These are phyloP conservation scores for Oryza nivara DNA, from an alignment of 176 grass and related monocot species.

Conservation along the genomic window DNA sequence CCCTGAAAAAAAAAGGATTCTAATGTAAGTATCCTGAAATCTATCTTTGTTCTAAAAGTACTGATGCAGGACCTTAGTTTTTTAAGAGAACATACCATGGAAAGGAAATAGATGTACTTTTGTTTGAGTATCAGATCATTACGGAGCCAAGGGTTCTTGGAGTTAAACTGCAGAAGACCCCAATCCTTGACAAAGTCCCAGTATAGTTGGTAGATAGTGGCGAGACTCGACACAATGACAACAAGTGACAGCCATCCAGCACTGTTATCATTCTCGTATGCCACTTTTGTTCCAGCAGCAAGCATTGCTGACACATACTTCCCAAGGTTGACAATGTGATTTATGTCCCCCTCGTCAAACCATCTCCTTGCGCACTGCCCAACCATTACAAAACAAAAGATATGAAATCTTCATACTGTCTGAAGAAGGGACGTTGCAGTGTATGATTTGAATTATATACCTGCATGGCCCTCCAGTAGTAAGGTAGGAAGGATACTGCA, in stretches of 20 bases:
- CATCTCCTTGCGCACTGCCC: constrained; percentile 93
- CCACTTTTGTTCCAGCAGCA: constrained; percentile 84
- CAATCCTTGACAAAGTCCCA: constrained; percentile 99
- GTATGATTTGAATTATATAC: constrained; percentile 39
- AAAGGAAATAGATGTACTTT: constrained; percentile 92
- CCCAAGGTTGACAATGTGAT: constrained; percentile 86
- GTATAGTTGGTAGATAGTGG: constrained; percentile 95
- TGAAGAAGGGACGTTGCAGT: constrained; percentile 21
- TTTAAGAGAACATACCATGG: constrained; percentile 68
- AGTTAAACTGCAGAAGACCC: constrained; percentile 81
- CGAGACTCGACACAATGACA: constrained; percentile 68
- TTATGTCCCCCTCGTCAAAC: constrained; percentile 96
- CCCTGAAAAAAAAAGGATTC: constrained; percentile 58
- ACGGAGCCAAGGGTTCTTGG: constrained; percentile 90
- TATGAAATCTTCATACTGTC: constrained; percentile 20
- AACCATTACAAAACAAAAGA: constrained; percentile 18
- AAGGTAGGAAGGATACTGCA: constrained; percentile 94
- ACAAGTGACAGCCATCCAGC: constrained; percentile 70
- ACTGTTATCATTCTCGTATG: constrained; percentile 82
- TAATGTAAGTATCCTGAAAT: constrained; percentile 40
- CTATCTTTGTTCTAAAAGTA: constrained; percentile 21
- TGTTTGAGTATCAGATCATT: constrained; percentile 83
- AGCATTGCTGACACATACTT: constrained; percentile 98
- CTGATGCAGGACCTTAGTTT: constrained; percentile 21
- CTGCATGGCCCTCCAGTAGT: constrained; percentile 99